Conservation (phyloP, 108 stramenopile genomes). For the Pseudonitzschia delicatissima region DNA sequence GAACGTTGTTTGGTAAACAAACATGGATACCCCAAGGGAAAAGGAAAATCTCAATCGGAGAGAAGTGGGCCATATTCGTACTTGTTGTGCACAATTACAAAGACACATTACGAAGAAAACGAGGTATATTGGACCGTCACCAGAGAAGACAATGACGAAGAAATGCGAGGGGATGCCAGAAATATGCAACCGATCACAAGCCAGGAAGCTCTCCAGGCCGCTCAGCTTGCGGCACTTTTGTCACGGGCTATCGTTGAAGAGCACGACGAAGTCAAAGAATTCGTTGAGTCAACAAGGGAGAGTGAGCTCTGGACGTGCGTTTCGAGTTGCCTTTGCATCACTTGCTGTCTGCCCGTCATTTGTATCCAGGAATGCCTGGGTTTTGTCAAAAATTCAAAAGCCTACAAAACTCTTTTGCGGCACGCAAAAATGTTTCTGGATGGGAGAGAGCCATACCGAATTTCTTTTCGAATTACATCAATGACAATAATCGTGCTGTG, state of each 20-base stretch:
- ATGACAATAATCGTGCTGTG: constrained; percentile 75
- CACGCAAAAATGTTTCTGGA: constrained; percentile 39
- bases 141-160: constrained; percentile 46
- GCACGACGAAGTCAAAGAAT: no score
- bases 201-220: constrained; percentile 39
- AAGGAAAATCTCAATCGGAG: constrained; percentile 48
- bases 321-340: neutral
- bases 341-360: constrained; percentile 20
- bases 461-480: constrained; percentile 47
- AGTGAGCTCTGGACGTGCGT: no score
- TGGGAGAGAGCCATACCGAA: constrained; percentile 42
- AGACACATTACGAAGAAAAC: constrained; percentile 75
- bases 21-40: constrained; percentile 55
- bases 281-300: no score
- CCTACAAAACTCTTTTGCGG: neutral
- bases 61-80: constrained; percentile 65
- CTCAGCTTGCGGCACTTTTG: constrained; percentile 7
- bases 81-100: constrained; percentile 54
- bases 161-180: constrained; percentile 67
- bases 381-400: constrained; percentile 6
- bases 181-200: constrained; percentile 50
- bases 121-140: constrained; percentile 67
- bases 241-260: neutral
- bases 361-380: constrained; percentile 8
- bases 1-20: constrained; percentile 41